Evolutionary conservation across 805 yeast genomes (phyloP).

Genomic region (Saccharomycopsis synnaedendra): DNA sequence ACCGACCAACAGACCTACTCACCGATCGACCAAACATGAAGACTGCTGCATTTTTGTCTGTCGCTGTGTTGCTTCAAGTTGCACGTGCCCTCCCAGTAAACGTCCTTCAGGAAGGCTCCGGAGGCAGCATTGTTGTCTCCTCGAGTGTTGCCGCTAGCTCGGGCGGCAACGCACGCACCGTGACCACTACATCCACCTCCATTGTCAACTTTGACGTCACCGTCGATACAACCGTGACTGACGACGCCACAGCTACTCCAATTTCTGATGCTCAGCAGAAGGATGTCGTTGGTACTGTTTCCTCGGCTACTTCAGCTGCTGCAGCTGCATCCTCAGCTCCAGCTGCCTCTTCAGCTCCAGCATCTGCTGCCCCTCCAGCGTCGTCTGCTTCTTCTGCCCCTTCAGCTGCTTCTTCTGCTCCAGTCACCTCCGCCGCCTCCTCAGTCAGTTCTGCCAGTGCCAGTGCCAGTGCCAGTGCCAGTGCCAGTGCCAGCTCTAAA

Average conservation of each 20-base stretch:
- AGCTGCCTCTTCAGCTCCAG: slow-evolving; percentile 12
- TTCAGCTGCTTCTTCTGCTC: slow-evolving; percentile 18
- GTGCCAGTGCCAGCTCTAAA: background rate
- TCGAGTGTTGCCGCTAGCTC: background rate
- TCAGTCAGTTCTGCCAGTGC: slow-evolving; percentile 19
- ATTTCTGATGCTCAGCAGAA: background rate
- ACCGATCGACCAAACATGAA: no score
- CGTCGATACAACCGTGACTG: background rate
- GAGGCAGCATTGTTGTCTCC: background rate
- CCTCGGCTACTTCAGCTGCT: background rate
- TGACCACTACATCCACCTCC: background rate
- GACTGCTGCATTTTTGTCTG: no score
- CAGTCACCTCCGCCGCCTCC: slow-evolving; percentile 20
- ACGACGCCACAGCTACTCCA: background rate
- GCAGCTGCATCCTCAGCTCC: slow-evolving; percentile 13
- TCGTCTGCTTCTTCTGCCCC: no score
- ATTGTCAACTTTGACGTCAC: background rate
- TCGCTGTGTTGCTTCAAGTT: background rate
- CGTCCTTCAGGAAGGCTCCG: background rate
- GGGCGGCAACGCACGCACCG: background rate
- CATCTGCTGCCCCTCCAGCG: slow-evolving; percentile 18
- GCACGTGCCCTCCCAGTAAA: background rate
- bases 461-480: slow-evolving; percentile 11
- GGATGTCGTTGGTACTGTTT: background rate
- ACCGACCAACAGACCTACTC: no score